Base-by-base conservation (phyloP, 805 yeast genomes). In the Torulaspora gathmanii region DNA sequence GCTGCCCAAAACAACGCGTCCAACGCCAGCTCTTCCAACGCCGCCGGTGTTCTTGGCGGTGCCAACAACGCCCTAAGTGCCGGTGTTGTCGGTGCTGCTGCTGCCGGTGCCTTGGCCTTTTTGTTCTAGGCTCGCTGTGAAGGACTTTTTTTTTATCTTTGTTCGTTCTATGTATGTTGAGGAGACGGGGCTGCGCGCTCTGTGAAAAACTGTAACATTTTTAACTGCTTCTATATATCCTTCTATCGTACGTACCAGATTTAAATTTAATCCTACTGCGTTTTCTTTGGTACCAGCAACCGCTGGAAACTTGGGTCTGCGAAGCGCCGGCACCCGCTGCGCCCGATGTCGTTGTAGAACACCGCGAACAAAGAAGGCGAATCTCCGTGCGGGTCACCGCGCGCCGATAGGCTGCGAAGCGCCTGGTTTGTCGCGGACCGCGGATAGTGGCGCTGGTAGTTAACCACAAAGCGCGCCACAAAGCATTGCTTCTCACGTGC, bases 321-420 rank as follows among this genome's bases (percentile, higher is more conserved):
- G 46, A 48, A 48, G 19, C 51, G 37, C 25, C 38, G 31, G 31
- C 37, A 36, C 3, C 43, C 33, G 16, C 26, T 33, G 33, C 44
- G 44, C 53, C 59, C 54, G 9, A 63, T 57, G 37, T 63, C 68
- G 44, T 62, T 56, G 46, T 63, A 63, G 33, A 63, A 62, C 10
- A 63, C 54, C 9, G 65, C 63, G 45, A 63, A 63, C 4, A 63
- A 57, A 27, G 61, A 50, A 0, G 68, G 68, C 2, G 65, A 55
- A 37, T 63, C 67, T 5, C 23, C 29, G 12, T 47, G 42, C 38
- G 47, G 44, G 15, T 54, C 55, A 54, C 56, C 52, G 11, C 54
- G 58, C 10, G 52, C 28, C 8, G 54, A 46, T 37, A 63, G 41
- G 10, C 53, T 58, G n/a, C 49, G 47, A 27, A 63, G 43, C 9